phyloP scores from a whole-genome alignment of 805 yeast species.

The Komagataella pastoris region DNA sequence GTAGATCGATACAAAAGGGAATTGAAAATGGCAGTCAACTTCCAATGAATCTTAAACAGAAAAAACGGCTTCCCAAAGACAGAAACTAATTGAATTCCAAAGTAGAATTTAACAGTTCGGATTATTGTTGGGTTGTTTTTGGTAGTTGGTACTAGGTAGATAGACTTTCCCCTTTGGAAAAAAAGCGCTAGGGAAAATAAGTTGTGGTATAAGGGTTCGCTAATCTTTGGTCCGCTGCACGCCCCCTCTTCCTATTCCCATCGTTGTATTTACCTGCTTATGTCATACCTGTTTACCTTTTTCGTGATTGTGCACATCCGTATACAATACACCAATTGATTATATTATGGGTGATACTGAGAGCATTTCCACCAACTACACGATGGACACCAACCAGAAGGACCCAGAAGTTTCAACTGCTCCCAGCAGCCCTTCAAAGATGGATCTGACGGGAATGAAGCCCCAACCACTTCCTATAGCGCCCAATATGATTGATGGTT shows the following conservation, averaged over 20 bases:
- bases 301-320: background rate
- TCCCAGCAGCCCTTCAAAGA: background rate
- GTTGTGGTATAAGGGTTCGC: background rate
- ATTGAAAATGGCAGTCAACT: background rate
- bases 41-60: background rate
- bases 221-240: background rate
- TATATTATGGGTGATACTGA: background rate
- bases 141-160: background rate
- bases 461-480: background rate
- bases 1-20: background rate
- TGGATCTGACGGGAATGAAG: background rate
- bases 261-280: background rate
- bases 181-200: background rate
- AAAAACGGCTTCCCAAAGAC: background rate
- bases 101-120: background rate
- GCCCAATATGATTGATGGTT: background rate
- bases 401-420: background rate
- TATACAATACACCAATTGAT: background rate
- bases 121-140: background rate
- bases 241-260: background rate
- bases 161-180: background rate
- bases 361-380: background rate
- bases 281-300: background rate
- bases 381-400: background rate
- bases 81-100: background rate